phyloP scores from a whole-genome alignment of 2,329 filamentous ascomycete genomes.

The Arthroderma sp. region DNA sequence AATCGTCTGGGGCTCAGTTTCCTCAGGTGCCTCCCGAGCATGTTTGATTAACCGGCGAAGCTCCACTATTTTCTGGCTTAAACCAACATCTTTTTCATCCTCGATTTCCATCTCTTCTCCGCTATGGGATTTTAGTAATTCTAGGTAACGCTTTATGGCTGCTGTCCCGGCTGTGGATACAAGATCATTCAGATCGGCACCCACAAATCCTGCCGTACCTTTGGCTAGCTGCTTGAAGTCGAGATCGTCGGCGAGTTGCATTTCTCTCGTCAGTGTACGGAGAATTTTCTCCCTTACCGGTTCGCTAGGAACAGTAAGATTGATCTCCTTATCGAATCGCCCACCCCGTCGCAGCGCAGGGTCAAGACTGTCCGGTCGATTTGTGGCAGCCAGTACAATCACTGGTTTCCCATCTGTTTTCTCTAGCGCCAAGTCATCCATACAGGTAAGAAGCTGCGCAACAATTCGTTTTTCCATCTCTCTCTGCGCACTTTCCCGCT shows the following conservation, averaged over 20 bases:
- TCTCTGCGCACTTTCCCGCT: slow-evolving; percentile 66
- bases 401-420: slow-evolving; percentile 64
- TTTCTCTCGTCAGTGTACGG: slow-evolving; percentile 54
- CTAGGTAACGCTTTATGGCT: slow-evolving; percentile 49
- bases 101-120: slow-evolving; percentile 41
- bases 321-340: slow-evolving; percentile 70
- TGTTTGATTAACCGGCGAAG: slow-evolving; percentile 42
- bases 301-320: slow-evolving; percentile 76
- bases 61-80: slow-evolving; percentile 30
- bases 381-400: slow-evolving; percentile 83
- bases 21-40: slow-evolving; percentile 38
- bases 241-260: slow-evolving; percentile 53
- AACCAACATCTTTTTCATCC: slow-evolving; percentile 12
- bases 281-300: slow-evolving; percentile 65
- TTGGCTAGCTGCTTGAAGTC: slow-evolving; percentile 65
- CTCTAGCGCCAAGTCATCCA: slow-evolving; percentile 65
- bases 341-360: slow-evolving; percentile 61
- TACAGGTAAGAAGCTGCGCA: slow-evolving; percentile 68
- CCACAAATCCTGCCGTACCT: slow-evolving; percentile 82
- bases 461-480: slow-evolving; percentile 87
- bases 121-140: slow-evolving; percentile 36
- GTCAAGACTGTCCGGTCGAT: slow-evolving; percentile 74
- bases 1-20: slow-evolving; percentile 41
- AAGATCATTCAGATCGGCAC: slow-evolving; percentile 67
- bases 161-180: slow-evolving; percentile 52